These are phyloP conservation scores for Dryadomyces sulphureus DNA, from an alignment of 2,329 filamentous ascomycete genomes.

Conservation along the genomic window DNA sequence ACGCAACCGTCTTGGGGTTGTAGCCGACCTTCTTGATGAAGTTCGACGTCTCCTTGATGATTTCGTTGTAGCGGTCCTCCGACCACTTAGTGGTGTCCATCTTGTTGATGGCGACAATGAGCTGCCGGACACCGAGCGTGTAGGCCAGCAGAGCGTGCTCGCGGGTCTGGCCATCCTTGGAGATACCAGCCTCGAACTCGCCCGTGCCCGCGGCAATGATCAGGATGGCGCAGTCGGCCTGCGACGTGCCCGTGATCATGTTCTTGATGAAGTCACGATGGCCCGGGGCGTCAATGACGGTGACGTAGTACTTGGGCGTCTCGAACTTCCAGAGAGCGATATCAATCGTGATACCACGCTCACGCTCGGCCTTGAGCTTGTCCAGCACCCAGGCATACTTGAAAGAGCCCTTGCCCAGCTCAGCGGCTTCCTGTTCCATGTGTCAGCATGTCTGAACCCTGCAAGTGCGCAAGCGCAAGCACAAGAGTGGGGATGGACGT, in stretches of 20 bases:
- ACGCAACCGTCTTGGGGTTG: conserved; percentile 97
- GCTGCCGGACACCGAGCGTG: conserved; percentile 99
- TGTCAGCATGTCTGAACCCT: conserved; percentile 2
- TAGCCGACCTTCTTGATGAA: conserved; percentile 99
- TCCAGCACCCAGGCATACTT: conserved; percentile 99
- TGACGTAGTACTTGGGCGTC: conserved; percentile 95
- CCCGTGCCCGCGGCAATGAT: conserved; percentile 99
- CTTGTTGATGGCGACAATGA: conserved; percentile 99
- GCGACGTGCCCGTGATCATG: conserved; percentile 99
- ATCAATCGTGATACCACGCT: conserved; percentile 99
- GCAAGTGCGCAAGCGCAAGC: no score
- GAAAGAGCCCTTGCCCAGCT: conserved; percentile 99
- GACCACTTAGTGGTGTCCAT: conserved; percentile 99
- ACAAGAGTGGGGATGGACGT: not conserved
- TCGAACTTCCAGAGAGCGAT: conserved; percentile 99
- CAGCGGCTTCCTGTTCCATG: conserved; percentile 71
- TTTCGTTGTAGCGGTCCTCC: conserved; percentile 91
- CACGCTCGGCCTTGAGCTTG: conserved; percentile 99
- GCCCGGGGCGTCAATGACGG: conserved; percentile 95
- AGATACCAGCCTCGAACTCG: conserved; percentile 99
- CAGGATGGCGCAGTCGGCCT: conserved; percentile 99
- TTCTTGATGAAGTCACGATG: conserved; percentile 99
- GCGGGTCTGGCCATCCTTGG: conserved; percentile 99
- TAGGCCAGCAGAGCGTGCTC: conserved; percentile 99
- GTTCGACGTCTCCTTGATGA: conserved; percentile 99